Conservation (phyloP, 73 alveolate species). For the Durusdinium trenchii region DNA sequence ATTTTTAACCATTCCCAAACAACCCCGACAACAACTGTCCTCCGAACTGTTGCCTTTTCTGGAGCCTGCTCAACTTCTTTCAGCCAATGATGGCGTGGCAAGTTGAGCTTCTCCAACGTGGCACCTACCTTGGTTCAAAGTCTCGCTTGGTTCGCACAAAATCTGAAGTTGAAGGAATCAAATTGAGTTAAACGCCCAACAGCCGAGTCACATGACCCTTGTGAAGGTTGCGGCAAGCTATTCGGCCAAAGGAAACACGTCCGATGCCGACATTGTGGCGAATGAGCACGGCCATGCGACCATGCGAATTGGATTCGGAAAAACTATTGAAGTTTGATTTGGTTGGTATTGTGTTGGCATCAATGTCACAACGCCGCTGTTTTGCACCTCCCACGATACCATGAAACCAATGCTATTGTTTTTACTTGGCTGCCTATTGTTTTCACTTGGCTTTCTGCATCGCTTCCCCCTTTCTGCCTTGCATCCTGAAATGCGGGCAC, state of each 20-base stretch:
- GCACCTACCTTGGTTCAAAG: constrained; percentile 19
- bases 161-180: background rate
- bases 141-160: background rate
- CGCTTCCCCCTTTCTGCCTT: too few species aligned
- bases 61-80: constrained; percentile 93
- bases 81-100: constrained; percentile 95
- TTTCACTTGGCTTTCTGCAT: too few species aligned
- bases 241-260: background rate
- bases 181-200: background rate
- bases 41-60: constrained; percentile 53
- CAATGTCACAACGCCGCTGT: too few species aligned
- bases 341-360: too few species aligned
- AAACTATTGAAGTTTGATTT: too few species aligned
- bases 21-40: background rate
- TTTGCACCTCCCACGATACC: too few species aligned
- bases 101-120: constrained; percentile 74
- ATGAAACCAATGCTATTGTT: too few species aligned
- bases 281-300: too few species aligned
- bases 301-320: too few species aligned
- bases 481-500: too few species aligned
- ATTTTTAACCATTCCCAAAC: background rate
- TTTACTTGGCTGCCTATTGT: too few species aligned
- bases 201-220: constrained; percentile 25
- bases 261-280: background rate
- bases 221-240: background rate